Base-by-base conservation (phyloP, 306 rosid species). In the Gastrolobium villosum region DNA sequence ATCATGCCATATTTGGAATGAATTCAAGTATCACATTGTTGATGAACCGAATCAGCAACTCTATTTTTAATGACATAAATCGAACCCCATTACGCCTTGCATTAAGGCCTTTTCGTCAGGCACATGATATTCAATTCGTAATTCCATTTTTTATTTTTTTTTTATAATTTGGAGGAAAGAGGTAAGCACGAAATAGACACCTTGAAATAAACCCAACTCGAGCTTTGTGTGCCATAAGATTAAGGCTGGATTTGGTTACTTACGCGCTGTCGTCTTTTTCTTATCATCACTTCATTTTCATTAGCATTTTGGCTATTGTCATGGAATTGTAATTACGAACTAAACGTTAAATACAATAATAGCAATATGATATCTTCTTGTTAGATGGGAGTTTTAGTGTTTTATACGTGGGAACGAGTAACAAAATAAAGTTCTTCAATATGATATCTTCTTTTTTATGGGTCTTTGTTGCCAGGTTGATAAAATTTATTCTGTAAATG, bases 21-120 rank as follows among this genome's bases (percentile, higher is more conserved):
- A 70, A 76, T 43, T 45, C 53, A 52, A 35, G 37, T 53, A 35
- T 20, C 39, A 11, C 2, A 20, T 49, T 48, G 15, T 45, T 64
- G 11, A 71, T 77, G 57, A 77, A 15, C 79, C 46, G 40, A 40
- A 50, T 26, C 52, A 14, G 57, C 68, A 68, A 63, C 53, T 68
- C 53, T 35, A 43, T 26, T 14, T n/a, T n/a, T 39, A 50, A 30
- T 60, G 6, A 5, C 34, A 43, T 10, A 15, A 9, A 43, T 10
- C n/a, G 55, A 53, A 31, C 36, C 15, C 10, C 40, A 41, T 65
- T n/a, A 9, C 39, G 10, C 13, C 30, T 72, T 40, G 35, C 20
- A 0, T 49, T 0, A 34, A 9, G 44, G 41, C 61, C 45, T 31
- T 44, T 46, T 48, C 20, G 26, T 59, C 64, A 35, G 71, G 55